A percentile compares a stretch with the other conserved stretches of the same genome.
Conservation (phyloP, 305 asterid species). For the Salvia sclarea region DNA sequence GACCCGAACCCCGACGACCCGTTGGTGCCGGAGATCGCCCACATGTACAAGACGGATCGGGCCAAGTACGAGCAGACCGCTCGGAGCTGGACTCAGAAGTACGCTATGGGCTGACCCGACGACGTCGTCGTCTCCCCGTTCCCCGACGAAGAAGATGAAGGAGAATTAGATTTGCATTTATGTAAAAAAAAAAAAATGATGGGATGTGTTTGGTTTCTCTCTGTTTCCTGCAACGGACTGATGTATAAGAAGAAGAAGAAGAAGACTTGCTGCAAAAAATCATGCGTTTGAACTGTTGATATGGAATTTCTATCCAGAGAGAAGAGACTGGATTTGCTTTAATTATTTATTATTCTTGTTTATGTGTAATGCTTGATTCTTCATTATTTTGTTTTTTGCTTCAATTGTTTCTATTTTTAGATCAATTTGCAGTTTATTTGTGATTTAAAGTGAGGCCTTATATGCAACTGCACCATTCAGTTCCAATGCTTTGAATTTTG, state of each 20-base stretch:
- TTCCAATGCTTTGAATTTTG: neutral
- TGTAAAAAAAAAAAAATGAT: slow-evolving; percentile 37
- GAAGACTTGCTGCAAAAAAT: slow-evolving; percentile 22
- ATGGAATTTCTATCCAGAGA: slow-evolving; percentile 24
- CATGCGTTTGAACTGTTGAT: slow-evolving; percentile 38
- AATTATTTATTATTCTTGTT: neutral
- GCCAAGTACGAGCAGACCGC: slow-evolving; percentile 74
- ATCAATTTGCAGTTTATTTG: neutral
- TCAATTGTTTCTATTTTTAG: too few relatives aligned
- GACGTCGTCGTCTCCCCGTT: neutral
- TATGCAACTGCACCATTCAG: too few relatives aligned
- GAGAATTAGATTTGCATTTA: slow-evolving; percentile 12
- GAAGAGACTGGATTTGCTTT: slow-evolving; percentile 19
- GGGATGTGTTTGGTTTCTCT: slow-evolving; percentile 24
- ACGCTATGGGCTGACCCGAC: slow-evolving; percentile 64
- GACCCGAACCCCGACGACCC: slow-evolving; percentile 81
- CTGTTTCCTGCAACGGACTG: slow-evolving; percentile 32
- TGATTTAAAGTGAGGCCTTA: neutral
- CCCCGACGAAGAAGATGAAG: too few relatives aligned
- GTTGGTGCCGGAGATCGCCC: slow-evolving; percentile 73
- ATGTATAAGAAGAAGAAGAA: too few relatives aligned
- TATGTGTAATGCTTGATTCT: too few relatives aligned
- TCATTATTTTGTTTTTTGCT: too few relatives aligned
- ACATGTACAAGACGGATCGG: slow-evolving; percentile 72
- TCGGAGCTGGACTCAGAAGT: slow-evolving; percentile 82